Evolutionary conservation across 2,329 filamentous ascomycete genomes (phyloP), one percentile per base, ranked within the genome.

Genomic region (Colletotrichum sp.): DNA sequence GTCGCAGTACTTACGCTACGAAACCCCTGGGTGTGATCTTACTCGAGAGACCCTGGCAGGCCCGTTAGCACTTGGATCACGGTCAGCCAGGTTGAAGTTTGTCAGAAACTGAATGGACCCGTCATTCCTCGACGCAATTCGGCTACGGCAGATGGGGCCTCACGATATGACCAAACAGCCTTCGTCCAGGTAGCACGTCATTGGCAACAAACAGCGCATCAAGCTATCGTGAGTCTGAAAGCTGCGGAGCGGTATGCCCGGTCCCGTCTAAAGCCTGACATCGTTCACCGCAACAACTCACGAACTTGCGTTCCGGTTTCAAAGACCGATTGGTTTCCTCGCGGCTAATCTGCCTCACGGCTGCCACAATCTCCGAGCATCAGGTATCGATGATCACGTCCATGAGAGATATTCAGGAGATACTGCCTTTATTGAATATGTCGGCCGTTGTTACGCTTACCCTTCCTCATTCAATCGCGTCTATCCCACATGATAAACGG

Each of bases 401-500:
- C 15, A 36, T 32, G 8, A 21, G 52, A 68, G 75, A 75, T 77
- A 30, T 60, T 68, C 76, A 77, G 63, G 63, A 57, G 36, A 60
- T 32, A 55, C 49, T 77, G 32, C 75, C 76, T 16, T 16, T 76
- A 36, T 49, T 8, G 66, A 72, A 60, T 10, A 9, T 59, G 16
- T 7, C 28, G 30, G 28, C 36, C 52, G 7, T 49, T n/a, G 49
- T 34, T 70, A 49, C 70, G 71, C 39, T 36, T 62, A 52, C 66
- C 65, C 28, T 60, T 26, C 65, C 49, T 28, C 59, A 39, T 36
- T 39, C 55, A 36, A 44, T 24, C 28, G 60, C 67, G 64, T 63
- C 64, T 62, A 68, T 76, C 64, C 70, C 73, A 68, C 75, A 73
- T 62, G 59, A 77, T 77, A 70, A 63, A 65, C 62, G 60, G 63